phyloP scores from a whole-genome alignment of 768 basidiomycete genomes.

The Lanmaoa rubissima region DNA sequence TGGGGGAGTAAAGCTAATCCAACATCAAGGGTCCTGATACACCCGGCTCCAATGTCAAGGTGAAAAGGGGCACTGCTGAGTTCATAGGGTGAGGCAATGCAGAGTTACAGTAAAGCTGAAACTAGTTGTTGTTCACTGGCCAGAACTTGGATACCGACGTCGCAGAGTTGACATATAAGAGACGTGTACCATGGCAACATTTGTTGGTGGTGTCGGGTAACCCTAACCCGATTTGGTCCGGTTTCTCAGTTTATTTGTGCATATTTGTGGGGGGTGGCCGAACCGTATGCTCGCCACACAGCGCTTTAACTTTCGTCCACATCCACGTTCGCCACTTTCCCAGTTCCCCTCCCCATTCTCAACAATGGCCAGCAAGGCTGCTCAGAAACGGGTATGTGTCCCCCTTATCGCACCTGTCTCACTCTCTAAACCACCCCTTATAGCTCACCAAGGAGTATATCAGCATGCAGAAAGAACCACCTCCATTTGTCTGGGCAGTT shows the following conservation, averaged over 20 bases:
- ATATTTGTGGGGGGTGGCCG: constrained; percentile 30
- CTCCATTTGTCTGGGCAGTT: constrained; percentile 92
- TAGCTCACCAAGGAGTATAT: constrained; percentile 88
- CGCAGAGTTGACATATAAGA: neutral
- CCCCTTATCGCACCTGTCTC: constrained; percentile 9
- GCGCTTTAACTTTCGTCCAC: constrained; percentile 25
- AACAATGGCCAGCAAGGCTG: constrained; percentile 80
- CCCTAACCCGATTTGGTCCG: constrained; percentile 20
- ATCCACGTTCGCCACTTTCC: constrained; percentile 14
- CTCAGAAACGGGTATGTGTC: constrained; percentile 70
- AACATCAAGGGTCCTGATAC: constrained; percentile 16
- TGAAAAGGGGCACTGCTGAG: neutral
- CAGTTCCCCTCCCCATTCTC: neutral
- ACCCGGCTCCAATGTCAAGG: neutral
- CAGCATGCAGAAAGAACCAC: constrained; percentile 88
- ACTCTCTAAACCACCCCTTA: neutral
- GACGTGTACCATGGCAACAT: constrained; percentile 13
- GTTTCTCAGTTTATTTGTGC: constrained; percentile 14
- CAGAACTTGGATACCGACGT: neutral
- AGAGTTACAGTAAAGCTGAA: neutral
- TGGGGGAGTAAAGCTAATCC: neutral
- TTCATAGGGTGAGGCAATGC: constrained; percentile 8
- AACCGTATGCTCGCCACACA: constrained; percentile 22
- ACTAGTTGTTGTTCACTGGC: neutral
- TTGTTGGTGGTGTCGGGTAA: neutral